phyloP scores from a whole-genome alignment of 1,284 basidiomycete genomes.

The Neolentinus lepideus region DNA sequence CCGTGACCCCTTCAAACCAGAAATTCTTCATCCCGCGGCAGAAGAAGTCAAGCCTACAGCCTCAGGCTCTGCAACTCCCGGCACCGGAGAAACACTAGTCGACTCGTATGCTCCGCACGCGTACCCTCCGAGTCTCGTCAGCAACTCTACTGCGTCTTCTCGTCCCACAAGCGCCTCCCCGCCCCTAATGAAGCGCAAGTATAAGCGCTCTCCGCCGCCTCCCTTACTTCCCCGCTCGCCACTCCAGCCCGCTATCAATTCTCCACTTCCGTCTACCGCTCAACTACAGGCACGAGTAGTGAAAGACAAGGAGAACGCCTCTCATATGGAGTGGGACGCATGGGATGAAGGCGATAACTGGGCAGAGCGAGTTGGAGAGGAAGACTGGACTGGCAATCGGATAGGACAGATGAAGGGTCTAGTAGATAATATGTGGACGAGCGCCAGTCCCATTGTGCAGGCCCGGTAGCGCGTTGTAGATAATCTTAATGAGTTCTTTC shows the following conservation, averaged over 20 bases:
- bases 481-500: not conserved
- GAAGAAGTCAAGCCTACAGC: constrained; percentile 26
- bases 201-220: constrained; percentile 31
- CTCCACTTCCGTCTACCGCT: constrained; percentile 13
- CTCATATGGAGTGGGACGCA: constrained; percentile 35
- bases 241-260: constrained; percentile 12
- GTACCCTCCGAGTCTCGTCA: constrained; percentile 50
- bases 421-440: not conserved
- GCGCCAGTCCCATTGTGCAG: not conserved
- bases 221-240: constrained; percentile 25
- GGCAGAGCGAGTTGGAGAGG: constrained; percentile 39
- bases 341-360: constrained; percentile 49
- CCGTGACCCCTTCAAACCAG: constrained; percentile 37
- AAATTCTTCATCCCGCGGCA: constrained; percentile 19
- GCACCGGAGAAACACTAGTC: constrained; percentile 19
- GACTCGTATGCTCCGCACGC: constrained; percentile 36
- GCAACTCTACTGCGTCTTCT: constrained; percentile 23
- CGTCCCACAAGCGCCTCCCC: constrained; percentile 19
- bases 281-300: constrained; percentile 9
- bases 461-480: not conserved
- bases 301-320: constrained; percentile 6
- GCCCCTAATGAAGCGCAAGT: constrained; percentile 23
- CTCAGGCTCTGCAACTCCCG: constrained; percentile 23
- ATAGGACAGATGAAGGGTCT: constrained; percentile 20
- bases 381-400: constrained; percentile 39